A percentile compares a stretch with the other conserved stretches of the same genome.
These are phyloP conservation scores for Populus hybrid DNA, from an alignment of 441 rosid genomes.

Conservation along the genomic window DNA sequence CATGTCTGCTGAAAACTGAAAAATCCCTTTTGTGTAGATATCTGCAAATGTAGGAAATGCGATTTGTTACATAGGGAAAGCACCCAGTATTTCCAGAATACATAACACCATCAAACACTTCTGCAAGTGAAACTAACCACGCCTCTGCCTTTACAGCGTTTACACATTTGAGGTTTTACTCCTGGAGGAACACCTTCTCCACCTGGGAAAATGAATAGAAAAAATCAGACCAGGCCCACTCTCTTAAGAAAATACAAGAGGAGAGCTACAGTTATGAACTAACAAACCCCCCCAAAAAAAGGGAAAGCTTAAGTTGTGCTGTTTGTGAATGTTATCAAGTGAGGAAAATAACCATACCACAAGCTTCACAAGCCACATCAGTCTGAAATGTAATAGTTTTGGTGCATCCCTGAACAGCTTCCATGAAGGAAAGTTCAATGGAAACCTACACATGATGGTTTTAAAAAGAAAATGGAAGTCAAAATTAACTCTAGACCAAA, in stretches of 20 bases:
- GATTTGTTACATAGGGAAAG: constrained; percentile 18
- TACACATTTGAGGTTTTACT: constrained; percentile 82
- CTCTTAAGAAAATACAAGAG: not conserved
- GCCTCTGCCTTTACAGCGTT: constrained; percentile 86
- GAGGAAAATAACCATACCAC: constrained; percentile 51
- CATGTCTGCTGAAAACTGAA: constrained; percentile 70
- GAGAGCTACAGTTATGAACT: not conserved
- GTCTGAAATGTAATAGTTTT: constrained; percentile 83
- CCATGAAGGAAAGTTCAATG: constrained; percentile 95
- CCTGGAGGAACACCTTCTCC: constrained; percentile 99
- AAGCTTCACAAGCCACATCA: constrained; percentile 75
- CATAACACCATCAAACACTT: not conserved
- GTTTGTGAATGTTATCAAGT: not conserved
- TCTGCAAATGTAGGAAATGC: constrained; percentile 38
- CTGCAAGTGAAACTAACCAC: constrained; percentile 55
- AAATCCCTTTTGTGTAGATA: constrained; percentile 57
- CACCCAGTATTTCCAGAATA: not conserved
- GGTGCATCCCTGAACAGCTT: constrained; percentile 97
- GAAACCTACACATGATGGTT: constrained; percentile 48
- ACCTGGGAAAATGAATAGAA: constrained; percentile 43
- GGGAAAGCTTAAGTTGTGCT: not conserved
- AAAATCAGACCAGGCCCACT: not conserved
- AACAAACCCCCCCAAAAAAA: not conserved
- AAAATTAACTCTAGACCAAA: constrained; percentile 4
- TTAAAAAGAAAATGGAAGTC: not conserved